Conservation (phyloP, 2,329 filamentous ascomycete species). For the Epicoccum nigrum region DNA sequence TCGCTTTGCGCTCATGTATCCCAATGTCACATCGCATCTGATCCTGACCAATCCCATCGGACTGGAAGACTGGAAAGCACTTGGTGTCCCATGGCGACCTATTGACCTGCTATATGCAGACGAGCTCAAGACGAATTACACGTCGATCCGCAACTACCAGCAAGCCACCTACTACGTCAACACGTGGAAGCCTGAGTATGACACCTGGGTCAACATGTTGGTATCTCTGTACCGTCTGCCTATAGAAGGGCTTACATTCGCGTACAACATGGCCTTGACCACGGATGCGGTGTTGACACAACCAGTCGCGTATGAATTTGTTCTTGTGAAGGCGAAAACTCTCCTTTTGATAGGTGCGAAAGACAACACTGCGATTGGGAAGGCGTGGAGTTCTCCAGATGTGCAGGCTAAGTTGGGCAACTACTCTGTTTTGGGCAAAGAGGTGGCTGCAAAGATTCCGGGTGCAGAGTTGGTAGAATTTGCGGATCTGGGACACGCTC, state of each 20-base stretch:
- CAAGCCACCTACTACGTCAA: constrained; percentile 39
- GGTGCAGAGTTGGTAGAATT: constrained; percentile 56
- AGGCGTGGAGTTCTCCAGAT: constrained; percentile 52
- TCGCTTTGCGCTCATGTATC: constrained; percentile 60
- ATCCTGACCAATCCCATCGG: constrained; percentile 61
- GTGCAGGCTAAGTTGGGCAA: constrained; percentile 51
- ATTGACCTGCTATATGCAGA: constrained; percentile 26
- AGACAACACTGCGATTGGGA: constrained; percentile 63
- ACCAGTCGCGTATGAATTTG: constrained; percentile 59
- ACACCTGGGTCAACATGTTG: constrained; percentile 63
- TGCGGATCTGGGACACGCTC: constrained; percentile 58
- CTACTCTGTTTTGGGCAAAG: constrained; percentile 58
- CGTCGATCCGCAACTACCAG: constrained; percentile 34
- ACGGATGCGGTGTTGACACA: constrained; percentile 64
- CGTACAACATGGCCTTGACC: constrained; percentile 57
- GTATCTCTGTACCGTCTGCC: constrained; percentile 58
- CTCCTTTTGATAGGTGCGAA: constrained; percentile 59
- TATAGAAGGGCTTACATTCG: constrained; percentile 49
- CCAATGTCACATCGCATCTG: constrained; percentile 51
- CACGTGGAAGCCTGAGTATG: constrained; percentile 58
- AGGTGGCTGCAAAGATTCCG: constrained; percentile 53
- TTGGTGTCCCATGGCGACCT: constrained; percentile 33
- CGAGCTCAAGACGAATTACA: constrained; percentile 33
- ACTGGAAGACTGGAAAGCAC: constrained; percentile 59
- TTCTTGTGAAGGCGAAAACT: constrained; percentile 53